phyloP scores from a whole-genome alignment of 148 eudicot species.

The Oxyria digyna region DNA sequence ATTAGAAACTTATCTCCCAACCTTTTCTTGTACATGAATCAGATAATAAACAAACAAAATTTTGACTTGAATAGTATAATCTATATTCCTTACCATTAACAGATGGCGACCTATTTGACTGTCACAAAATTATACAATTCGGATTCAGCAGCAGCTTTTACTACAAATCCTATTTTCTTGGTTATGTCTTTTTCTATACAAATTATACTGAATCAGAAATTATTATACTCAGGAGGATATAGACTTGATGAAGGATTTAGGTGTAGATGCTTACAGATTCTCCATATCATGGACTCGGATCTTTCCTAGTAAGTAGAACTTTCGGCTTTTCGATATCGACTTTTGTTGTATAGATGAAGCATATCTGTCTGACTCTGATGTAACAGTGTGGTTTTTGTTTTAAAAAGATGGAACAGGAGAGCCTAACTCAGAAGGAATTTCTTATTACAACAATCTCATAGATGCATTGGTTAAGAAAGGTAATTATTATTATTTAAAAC shows the following conservation, averaged over 20 bases:
- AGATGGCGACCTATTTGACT: background rate
- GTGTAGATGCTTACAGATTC: conserved; percentile 96
- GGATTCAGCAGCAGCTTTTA: too few relatives aligned
- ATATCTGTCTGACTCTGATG: background rate
- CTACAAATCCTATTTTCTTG: too few relatives aligned
- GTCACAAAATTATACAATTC: too few relatives aligned
- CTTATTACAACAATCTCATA: conserved; percentile 72
- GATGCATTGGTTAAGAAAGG: conserved; percentile 78
- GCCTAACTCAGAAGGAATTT: conserved; percentile 75
- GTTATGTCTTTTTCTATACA: too few relatives aligned
- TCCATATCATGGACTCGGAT: conserved; percentile 95
- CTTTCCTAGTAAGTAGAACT: conserved; percentile 59
- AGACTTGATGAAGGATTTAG: conserved; percentile 83
- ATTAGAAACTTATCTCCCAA: background rate
- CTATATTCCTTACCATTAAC: background rate
- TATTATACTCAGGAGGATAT: conserved; percentile 45
- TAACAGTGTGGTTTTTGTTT: background rate
- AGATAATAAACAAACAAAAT: background rate
- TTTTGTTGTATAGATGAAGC: too few relatives aligned
- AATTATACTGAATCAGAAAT: background rate
- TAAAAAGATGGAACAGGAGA: conserved; percentile 82
- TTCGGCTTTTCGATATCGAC: background rate
- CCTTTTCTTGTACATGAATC: background rate
- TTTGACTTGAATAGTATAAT: background rate
- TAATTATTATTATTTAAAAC: conserved; percentile 9